Percentiles rank a stretch among this genome's conserved stretches.
These are phyloP conservation scores for Colletotrichum brevisporum DNA, from an alignment of 2,329 filamentous ascomycete species.

Conservation along the genomic window DNA sequence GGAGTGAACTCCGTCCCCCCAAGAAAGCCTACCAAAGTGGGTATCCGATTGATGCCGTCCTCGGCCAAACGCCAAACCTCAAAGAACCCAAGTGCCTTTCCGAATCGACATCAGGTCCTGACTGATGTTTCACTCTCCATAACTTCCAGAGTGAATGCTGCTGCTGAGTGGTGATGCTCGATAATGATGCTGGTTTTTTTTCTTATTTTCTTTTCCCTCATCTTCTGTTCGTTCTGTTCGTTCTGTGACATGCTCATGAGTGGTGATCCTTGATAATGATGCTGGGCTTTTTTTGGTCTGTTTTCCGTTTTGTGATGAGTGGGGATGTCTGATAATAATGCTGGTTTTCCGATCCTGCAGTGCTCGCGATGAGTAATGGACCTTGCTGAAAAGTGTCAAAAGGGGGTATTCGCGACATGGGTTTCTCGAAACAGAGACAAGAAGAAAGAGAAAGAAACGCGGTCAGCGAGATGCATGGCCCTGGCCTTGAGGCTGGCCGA, in stretches of 20 bases:
- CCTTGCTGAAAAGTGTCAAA: not conserved
- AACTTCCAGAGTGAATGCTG: not conserved
- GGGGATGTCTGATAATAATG: not conserved
- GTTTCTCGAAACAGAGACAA: not conserved
- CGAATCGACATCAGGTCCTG: not conserved
- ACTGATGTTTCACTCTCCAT: not conserved
- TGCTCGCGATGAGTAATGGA: not conserved
- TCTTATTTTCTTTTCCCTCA: too few species aligned
- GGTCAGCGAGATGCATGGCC: too few species aligned
- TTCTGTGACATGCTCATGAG: too few species aligned
- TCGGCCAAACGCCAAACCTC: not conserved
- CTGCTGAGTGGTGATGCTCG: not conserved
- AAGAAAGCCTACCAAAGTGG: not conserved
- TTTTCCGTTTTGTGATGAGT: not conserved
- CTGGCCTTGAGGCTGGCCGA: too few species aligned
- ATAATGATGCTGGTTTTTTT: not conserved
- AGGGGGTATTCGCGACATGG: not conserved
- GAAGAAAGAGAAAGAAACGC: too few species aligned
- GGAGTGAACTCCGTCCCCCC: constrained; percentile 18
- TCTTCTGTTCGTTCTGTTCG: too few species aligned
- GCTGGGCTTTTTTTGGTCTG: too few species aligned
- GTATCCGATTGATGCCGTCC: not conserved
- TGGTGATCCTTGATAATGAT: too few species aligned
- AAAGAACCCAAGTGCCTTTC: not conserved
- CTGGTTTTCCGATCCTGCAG: not conserved